These are phyloP conservation scores for Apophysomyces elegans DNA, from an alignment of 371 early-diverging fungal genomes.

Conservation along the genomic window DNA sequence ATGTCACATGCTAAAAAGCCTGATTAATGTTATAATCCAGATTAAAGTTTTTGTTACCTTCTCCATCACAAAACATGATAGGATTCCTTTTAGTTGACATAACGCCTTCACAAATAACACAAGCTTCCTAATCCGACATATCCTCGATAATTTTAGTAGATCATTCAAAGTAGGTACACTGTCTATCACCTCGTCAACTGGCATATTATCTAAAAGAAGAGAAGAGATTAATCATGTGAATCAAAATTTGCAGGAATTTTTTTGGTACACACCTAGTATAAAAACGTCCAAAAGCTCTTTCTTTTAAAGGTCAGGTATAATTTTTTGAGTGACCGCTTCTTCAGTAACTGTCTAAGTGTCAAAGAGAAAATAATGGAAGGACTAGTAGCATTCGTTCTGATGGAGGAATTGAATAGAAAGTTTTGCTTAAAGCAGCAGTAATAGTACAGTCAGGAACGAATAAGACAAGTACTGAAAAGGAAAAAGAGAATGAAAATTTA, in stretches of 20 bases:
- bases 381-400: conserved; percentile 2
- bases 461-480: conserved; percentile 8
- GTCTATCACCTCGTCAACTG: conserved; percentile 1
- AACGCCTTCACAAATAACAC: conserved; percentile 49
- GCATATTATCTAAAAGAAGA: conserved; percentile 1
- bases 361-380: background rate
- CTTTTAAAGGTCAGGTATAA: conserved; percentile 1
- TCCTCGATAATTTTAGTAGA: background rate
- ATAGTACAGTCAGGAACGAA: conserved; percentile 10
- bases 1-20: conserved; percentile 43
- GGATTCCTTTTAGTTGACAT: conserved; percentile 40
- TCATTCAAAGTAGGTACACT: background rate
- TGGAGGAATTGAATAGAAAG: background rate
- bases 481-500: conserved; percentile 3
- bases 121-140: conserved; percentile 24
- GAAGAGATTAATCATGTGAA: conserved; percentile 1
- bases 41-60: conserved; percentile 32
- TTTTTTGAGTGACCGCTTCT: conserved; percentile 11
- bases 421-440: conserved; percentile 4
- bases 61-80: conserved; percentile 58
- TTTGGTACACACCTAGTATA: conserved; percentile 2
- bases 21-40: background rate
- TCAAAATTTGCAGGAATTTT: conserved; percentile 11
- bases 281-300: background rate
- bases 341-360: conserved; percentile 9